A percentile compares a stretch with the other conserved stretches of the same genome.
Conservation (phyloP, 208 protist genomes). For the Trichomonas tenax region DNA sequence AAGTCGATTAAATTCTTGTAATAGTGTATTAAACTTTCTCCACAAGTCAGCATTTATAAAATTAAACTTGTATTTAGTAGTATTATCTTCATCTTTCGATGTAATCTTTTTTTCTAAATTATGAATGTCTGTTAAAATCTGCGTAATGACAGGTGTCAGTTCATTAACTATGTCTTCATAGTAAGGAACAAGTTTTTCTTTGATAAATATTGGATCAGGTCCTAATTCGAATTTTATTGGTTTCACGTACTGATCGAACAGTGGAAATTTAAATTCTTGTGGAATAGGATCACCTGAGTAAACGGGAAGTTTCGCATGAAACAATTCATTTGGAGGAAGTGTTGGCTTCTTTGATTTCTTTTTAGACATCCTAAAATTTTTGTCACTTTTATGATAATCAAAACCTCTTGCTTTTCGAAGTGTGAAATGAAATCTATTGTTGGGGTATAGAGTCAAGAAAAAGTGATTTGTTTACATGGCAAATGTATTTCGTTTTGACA, state of each 20-base stretch:
- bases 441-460: too few species aligned
- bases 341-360: neutral
- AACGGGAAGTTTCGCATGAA: neutral
- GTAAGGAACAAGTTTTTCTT: neutral
- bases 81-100: neutral
- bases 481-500: too few species aligned
- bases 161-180: neutral
- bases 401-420: too few species aligned
- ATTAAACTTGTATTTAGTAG: neutral
- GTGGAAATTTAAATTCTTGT: neutral
- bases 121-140: neutral
- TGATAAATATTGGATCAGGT: neutral
- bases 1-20: neutral
- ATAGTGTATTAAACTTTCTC: neutral
- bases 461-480: too few species aligned
- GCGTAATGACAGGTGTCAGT: neutral
- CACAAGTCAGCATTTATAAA: neutral
- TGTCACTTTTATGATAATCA: too few species aligned
- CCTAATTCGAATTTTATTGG: neutral
- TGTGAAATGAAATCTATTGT: too few species aligned
- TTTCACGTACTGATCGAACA: neutral
- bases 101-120: neutral
- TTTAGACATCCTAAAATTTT: neutral
- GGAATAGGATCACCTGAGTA: neutral
- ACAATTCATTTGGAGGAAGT: neutral